Percentiles rank a stretch among this genome's conserved stretches.
These are phyloP conservation scores for Astrothelium macrocarpum DNA, from an alignment of 495 filamentous ascomycete genomes.

Conservation along the genomic window DNA sequence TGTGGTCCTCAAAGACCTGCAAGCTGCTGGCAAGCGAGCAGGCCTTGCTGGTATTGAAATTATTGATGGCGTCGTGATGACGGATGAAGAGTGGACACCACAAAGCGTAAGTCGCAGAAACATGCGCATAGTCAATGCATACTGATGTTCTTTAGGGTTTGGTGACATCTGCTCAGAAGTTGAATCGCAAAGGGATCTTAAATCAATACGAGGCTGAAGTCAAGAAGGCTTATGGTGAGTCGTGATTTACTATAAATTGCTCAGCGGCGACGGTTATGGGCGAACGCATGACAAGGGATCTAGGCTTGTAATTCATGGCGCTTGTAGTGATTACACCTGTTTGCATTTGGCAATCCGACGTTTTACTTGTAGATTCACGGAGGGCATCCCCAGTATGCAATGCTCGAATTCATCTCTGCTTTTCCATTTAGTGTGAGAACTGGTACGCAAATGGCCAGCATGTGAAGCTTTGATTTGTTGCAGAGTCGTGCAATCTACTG, in stretches of 20 bases:
- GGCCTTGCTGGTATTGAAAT: conserved; percentile 82
- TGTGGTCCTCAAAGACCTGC: conserved; percentile 74
- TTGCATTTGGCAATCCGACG: background rate
- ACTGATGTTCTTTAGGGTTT: conserved; percentile 38
- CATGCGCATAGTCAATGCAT: background rate
- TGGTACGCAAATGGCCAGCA: background rate
- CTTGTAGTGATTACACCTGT: background rate
- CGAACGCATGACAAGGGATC: background rate
- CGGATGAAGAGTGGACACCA: conserved; percentile 95
- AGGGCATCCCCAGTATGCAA: background rate
- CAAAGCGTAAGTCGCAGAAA: conserved; percentile 65
- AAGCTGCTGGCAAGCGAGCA: conserved; percentile 60
- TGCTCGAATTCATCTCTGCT: background rate
- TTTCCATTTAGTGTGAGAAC: background rate
- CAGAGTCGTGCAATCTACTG: no score
- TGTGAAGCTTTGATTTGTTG: no score
- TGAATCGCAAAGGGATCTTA: conserved; percentile 60
- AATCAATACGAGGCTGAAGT: conserved; percentile 58
- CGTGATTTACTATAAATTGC: background rate
- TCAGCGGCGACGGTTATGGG: background rate
- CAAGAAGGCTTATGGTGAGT: conserved; percentile 41
- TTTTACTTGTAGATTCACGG: background rate
- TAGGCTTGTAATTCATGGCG: background rate
- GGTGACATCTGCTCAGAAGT: conserved; percentile 66
- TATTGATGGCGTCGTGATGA: conserved; percentile 81